These are phyloP conservation scores for Chamaecrista fasciculata DNA, from an alignment of 306 rosid species.

Conservation along the genomic window DNA sequence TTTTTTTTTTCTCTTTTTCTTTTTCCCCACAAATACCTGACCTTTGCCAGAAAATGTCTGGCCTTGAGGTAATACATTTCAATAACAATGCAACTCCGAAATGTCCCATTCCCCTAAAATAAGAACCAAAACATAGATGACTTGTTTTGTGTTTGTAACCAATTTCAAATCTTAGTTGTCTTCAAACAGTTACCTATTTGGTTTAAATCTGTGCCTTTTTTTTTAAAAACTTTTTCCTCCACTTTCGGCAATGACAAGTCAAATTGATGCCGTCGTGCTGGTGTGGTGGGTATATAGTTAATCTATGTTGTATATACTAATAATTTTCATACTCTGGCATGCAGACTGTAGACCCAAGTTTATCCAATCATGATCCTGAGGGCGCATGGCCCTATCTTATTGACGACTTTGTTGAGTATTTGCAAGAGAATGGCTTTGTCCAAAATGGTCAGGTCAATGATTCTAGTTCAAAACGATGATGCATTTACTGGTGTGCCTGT, in stretches of 20 bases:
- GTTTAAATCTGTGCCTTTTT: no score
- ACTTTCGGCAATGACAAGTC: neutral
- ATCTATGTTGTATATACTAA: neutral
- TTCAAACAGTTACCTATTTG: no score
- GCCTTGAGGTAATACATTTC: no score
- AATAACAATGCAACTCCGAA: no score
- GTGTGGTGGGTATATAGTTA: neutral
- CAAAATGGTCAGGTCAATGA: constrained; percentile 44
- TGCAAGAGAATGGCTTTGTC: constrained; percentile 70
- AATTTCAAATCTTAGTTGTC: no score
- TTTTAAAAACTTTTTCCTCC: neutral
- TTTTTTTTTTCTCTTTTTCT: no score
- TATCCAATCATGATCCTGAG: constrained; percentile 85
- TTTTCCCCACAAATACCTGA: no score
- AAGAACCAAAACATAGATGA: no score
- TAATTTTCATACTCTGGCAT: constrained; percentile 23
- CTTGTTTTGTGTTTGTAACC: no score
- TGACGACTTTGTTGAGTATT: constrained; percentile 91
- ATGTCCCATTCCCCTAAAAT: no score
- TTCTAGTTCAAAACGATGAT: constrained; percentile 41
- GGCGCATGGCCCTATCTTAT: constrained; percentile 99
- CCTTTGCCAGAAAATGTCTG: no score
- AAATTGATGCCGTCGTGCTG: neutral
- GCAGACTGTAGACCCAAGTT: constrained; percentile 67
- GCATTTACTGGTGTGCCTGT: constrained; percentile 6